Evolutionary conservation across 2,329 filamentous ascomycete genomes (phyloP).

Genomic region (Xylaria sp.): DNA sequence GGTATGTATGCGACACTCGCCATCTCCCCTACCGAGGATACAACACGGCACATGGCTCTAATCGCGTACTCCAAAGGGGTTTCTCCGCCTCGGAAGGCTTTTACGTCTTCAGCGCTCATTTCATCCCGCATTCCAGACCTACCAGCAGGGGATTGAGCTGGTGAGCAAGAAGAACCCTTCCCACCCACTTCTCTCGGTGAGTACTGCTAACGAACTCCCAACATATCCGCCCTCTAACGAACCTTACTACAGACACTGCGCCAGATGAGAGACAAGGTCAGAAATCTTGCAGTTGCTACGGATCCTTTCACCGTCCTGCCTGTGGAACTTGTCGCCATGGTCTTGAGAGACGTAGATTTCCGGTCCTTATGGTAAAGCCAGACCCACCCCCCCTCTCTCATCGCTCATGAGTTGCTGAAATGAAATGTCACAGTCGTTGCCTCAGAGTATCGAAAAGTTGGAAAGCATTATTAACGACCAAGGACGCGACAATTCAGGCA

Average conservation of each 20-base stretch:
- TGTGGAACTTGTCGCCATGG: conserved; percentile 36
- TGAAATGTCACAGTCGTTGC: conserved; percentile 30
- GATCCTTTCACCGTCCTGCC: conserved; percentile 36
- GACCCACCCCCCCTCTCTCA: neutral
- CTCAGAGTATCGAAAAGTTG: conserved; percentile 38
- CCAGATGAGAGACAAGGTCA: conserved; percentile 31
- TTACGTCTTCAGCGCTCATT: conserved; percentile 30
- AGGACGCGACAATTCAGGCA: conserved; percentile 18
- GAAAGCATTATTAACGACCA: conserved; percentile 30
- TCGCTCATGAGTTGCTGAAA: neutral
- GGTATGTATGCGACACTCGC: conserved; percentile 31
- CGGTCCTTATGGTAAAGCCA: conserved; percentile 34
- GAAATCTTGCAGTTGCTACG: conserved; percentile 18
- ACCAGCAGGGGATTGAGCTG: conserved; percentile 36
- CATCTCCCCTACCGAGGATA: no score
- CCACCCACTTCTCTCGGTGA: conserved; percentile 32
- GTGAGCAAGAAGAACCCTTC: conserved; percentile 35
- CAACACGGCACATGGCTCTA: conserved; percentile 3
- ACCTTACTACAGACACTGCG: conserved; percentile 22
- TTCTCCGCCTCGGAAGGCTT: conserved; percentile 39
- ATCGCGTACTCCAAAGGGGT: conserved; percentile 29
- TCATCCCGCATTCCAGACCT: conserved; percentile 31
- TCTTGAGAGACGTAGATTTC: conserved; percentile 34
- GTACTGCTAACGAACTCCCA: neutral
- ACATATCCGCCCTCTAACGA: conserved; percentile 4